These are phyloP conservation scores for Penicillium sp. DNA, from an alignment of 2,329 filamentous ascomycete genomes.

Conservation along the genomic window DNA sequence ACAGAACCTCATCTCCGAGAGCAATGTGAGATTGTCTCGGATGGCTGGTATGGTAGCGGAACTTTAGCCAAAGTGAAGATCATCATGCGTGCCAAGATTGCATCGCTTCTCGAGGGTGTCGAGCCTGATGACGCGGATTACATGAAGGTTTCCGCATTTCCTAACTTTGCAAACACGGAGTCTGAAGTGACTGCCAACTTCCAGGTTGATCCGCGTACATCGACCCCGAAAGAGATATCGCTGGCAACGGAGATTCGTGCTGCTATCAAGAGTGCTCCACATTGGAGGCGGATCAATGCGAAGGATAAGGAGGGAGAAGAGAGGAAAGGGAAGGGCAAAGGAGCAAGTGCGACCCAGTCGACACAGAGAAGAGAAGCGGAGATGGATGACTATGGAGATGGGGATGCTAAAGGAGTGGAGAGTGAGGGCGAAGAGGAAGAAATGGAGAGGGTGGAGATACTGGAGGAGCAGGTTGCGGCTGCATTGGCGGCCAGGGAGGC, in stretches of 20 bases:
- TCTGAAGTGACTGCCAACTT: conserved; percentile 22
- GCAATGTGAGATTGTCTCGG: conserved; percentile 58
- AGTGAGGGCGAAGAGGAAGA: conserved; percentile 32
- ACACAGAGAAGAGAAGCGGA: conserved; percentile 22
- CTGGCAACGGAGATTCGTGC: conserved; percentile 39
- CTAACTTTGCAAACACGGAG: conserved; percentile 32
- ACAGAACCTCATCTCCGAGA: conserved; percentile 49
- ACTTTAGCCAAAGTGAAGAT: conserved; percentile 80
- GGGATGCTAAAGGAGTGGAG: conserved; percentile 12
- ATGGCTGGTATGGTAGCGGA: conserved; percentile 83
- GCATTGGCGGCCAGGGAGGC: conserved; percentile 26
- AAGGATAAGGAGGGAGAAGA: conserved; percentile 9
- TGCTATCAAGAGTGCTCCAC: conserved; percentile 32
- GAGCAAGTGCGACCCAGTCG: conserved; percentile 6
- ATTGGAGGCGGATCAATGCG: conserved; percentile 24
- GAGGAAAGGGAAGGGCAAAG: conserved; percentile 3
- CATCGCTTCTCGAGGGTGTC: conserved; percentile 55
- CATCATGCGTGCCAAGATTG: conserved; percentile 84
- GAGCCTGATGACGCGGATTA: conserved; percentile 37
- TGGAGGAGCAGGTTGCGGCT: conserved; percentile 29
- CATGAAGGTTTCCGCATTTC: conserved; percentile 37
- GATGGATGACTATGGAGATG: conserved; percentile 10
- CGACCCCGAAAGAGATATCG: conserved; percentile 25
- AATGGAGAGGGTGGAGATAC: conserved; percentile 32
- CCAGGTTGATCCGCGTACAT: conserved; percentile 24